Base-by-base conservation (phyloP, 2,329 filamentous ascomycete species). In the Boeremia lycopersici region DNA sequence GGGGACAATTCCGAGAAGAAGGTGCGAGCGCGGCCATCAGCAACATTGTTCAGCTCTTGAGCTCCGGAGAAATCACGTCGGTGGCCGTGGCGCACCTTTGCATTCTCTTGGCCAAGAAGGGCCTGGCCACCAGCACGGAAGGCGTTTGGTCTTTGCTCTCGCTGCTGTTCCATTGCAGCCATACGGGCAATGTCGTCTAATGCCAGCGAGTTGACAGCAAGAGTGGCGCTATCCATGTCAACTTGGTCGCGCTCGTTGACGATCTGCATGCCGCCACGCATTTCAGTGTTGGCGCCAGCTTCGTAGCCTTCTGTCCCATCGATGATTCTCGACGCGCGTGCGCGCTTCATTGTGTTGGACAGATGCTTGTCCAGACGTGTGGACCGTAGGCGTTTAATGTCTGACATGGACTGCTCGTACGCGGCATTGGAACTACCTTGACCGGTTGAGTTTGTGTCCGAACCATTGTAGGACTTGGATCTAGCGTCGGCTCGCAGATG, bases 1-100 rank as follows among this genome's bases (percentile, higher is more conserved):
- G 91, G 92, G 2, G 95, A 96, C 6, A 99, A 83, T 72, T 99
- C 95, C 0, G 95, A 97, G 73, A 99, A 99, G 77, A 96, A 99
- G 65, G 88, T 90, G 70, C 93, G 91, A 1, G 76, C 82, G 77
- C 70, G 82, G 9, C 76, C 74, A 28, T 85, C 84, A 6, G 80
- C 67, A 17, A 83, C 81, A 45, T 81, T 79, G 47, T 82, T 60
- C 43, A 77, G 67, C 40, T 81, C 79, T 41, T 81, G 71, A n/a
- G 77, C 82, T n/a, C 77, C 78, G 8, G 87, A 85, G 72, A 89
- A 77, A 74, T 85, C 82, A 72, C 87, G 84, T 65, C 90, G 87
- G 65, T 91, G 86, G 8, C 88, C 87, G 63, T 86, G 85, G 41
- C 89, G 79, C 36, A 90, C 82, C 60, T 84, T 85, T n/a, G 89